A percentile compares a stretch with the other conserved stretches of the same genome.
phyloP scores from a whole-genome alignment of 1,284 basidiomycete genomes.

The Puccinia polysora region DNA sequence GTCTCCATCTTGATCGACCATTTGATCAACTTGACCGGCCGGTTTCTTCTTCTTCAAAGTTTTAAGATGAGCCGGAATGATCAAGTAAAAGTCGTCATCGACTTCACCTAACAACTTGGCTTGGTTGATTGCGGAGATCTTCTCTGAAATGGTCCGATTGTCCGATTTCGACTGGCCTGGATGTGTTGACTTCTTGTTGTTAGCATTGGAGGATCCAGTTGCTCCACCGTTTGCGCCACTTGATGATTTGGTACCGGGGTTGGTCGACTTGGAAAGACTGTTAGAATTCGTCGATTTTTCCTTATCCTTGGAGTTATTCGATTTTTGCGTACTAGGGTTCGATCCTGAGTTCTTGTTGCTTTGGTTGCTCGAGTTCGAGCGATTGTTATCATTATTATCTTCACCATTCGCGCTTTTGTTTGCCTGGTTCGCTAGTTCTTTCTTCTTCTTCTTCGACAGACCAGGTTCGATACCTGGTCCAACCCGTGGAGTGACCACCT shows the following conservation, averaged over 20 bases:
- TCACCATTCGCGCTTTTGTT: neutral
- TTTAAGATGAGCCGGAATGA: neutral
- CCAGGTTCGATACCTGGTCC: constrained; percentile 35
- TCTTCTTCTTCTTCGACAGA: constrained; percentile 40
- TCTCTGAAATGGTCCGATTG: constrained; percentile 11
- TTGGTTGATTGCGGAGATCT: constrained; percentile 25
- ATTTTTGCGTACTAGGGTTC: neutral
- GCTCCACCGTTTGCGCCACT: neutral
- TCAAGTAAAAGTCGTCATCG: constrained; percentile 30
- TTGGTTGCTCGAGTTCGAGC: too few relatives aligned
- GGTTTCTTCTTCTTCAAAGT: neutral
- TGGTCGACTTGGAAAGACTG: neutral
- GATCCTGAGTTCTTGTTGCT: constrained; percentile 10
- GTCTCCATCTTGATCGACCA: neutral
- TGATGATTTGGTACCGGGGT: neutral
- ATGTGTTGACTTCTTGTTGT: neutral
- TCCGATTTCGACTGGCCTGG: neutral
- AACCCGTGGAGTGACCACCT: constrained; percentile 36
- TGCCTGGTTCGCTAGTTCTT: constrained; percentile 2
- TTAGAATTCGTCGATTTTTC: neutral
- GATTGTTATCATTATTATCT: too few relatives aligned
- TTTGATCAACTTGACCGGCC: neutral
- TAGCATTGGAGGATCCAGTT: neutral
- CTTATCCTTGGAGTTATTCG: constrained; percentile 14
- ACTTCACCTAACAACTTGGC: constrained; percentile 31